These are phyloP conservation scores for Cubamyces sp. DNA, from an alignment of 768 basidiomycete genomes.

Conservation along the genomic window DNA sequence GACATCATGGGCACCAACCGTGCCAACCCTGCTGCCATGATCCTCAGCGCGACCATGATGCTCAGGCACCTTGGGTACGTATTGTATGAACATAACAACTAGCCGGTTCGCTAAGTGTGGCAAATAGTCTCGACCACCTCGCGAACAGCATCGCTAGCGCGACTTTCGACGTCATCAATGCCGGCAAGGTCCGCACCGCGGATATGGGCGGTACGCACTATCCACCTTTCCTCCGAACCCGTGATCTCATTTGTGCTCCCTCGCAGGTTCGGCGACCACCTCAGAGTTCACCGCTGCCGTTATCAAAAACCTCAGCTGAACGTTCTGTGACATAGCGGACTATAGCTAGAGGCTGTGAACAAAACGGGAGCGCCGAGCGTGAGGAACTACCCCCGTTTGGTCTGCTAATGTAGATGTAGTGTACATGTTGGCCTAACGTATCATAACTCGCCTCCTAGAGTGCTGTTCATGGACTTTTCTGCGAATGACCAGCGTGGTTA, in stretches of 20 bases:
- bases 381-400: constrained; percentile 18
- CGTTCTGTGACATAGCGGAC: constrained; percentile 6
- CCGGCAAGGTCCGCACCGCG: constrained; percentile 85
- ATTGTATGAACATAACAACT: constrained; percentile 5
- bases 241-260: background rate
- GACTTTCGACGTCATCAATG: constrained; percentile 91
- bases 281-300: constrained; percentile 94
- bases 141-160: constrained; percentile 93
- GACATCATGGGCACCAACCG: constrained; percentile 97
- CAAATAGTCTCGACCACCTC: constrained; percentile 80
- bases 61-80: constrained; percentile 91
- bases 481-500: background rate
- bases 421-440: constrained; percentile 26
- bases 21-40: constrained; percentile 97
- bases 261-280: constrained; percentile 81
- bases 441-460: constrained; percentile 19
- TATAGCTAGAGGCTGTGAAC: background rate
- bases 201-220: constrained; percentile 87
- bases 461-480: constrained; percentile 1
- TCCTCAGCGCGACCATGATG: constrained; percentile 97
- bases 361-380: constrained; percentile 16
- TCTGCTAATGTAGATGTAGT: constrained; percentile 30
- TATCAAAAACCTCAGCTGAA: constrained; percentile 71
- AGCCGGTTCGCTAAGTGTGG: constrained; percentile 32
- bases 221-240: background rate